Evolutionary conservation across 345 rosid species (phyloP), one percentile per base, ranked within the genome.

Genomic region (Eucalyptus sp.): DNA sequence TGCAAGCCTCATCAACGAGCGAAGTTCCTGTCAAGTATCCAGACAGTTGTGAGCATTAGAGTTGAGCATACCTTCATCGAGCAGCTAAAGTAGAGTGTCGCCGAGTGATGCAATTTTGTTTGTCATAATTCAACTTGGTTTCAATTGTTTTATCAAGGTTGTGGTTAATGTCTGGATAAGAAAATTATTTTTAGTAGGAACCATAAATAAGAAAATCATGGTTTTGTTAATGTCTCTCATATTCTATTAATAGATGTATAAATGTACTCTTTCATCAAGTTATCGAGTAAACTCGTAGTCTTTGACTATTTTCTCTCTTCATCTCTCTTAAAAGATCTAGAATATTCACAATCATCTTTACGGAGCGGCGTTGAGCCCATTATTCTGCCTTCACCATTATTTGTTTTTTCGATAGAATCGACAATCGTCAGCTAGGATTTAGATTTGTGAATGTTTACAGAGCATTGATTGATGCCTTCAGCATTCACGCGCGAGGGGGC

Each of bases 101-200:
- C 1, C 0, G 4, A 13, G 31, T 12, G 68, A 60, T 60, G 68
- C 31, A 12, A 60, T 27, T 62, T 62, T 10, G 68, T 62, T 60
- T 62, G 16, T 12, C 68, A 13, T 62, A 62, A 62, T 29, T 62
- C 31, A 62, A 27, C 16, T 62, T 29, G 1, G 31, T 62, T 62
- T 60, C 31, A 60, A 13, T 60, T 12, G 33, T 62, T 62, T 62
- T 62, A 62, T 62, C 68, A 62, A 62, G 68, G 33, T 62, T 13
- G 33, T 0, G 68, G 25, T 1, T 52, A 52, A 3, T 3, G 24
- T 52, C 5, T 52, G 25, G 25, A 52, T 0, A 18, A 18, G 58
- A 52, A 52, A 52, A 52, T 7, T 7, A 52, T 52, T 0, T 52
- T 27, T 27, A 60, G 31, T 60, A 60, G 31, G 68, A 27, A 60